phyloP scores from a whole-genome alignment of 306 rosid genomes.

The Herpetospermum pedunculosum region DNA sequence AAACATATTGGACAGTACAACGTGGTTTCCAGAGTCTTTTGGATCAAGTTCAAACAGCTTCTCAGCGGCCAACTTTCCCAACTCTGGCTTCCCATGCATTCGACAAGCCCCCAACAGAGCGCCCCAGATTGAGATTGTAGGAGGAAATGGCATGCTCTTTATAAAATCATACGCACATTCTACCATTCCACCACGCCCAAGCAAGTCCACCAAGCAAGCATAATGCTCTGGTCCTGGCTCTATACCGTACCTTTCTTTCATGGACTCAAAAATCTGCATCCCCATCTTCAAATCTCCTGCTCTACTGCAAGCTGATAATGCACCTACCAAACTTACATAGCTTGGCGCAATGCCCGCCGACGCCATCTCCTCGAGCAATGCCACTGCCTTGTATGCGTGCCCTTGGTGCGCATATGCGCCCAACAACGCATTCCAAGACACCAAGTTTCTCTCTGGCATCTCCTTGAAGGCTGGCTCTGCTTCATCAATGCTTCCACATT shows the following conservation, averaged over 20 bases:
- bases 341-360: conserved; percentile 25
- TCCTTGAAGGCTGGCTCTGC: conserved; percentile 42
- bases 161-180: conserved; percentile 67
- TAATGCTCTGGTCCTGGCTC: conserved; percentile 79
- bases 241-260: conserved; percentile 42
- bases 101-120: conserved; percentile 74
- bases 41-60: conserved; percentile 74
- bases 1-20: conserved; percentile 70
- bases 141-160: conserved; percentile 49
- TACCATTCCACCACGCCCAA: conserved; percentile 79
- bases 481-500: conserved; percentile 61
- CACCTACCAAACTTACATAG: conserved; percentile 62
- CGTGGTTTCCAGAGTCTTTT: conserved; percentile 79
- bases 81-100: conserved; percentile 54
- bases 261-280: conserved; percentile 48
- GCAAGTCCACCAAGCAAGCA: conserved; percentile 67
- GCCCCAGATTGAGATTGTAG: conserved; percentile 78
- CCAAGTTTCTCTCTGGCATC: conserved; percentile 51
- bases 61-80: conserved; percentile 71
- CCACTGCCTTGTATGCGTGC: conserved; percentile 48
- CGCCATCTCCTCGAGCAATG: conserved; percentile 48
- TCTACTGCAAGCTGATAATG: conserved; percentile 68
- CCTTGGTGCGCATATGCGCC: conserved; percentile 76
- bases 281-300: conserved; percentile 67
- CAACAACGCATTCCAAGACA: conserved; percentile 66